These are phyloP conservation scores for Pseudozyma hubeiensis DNA, from an alignment of 1,284 basidiomycete genomes.

Conservation along the genomic window DNA sequence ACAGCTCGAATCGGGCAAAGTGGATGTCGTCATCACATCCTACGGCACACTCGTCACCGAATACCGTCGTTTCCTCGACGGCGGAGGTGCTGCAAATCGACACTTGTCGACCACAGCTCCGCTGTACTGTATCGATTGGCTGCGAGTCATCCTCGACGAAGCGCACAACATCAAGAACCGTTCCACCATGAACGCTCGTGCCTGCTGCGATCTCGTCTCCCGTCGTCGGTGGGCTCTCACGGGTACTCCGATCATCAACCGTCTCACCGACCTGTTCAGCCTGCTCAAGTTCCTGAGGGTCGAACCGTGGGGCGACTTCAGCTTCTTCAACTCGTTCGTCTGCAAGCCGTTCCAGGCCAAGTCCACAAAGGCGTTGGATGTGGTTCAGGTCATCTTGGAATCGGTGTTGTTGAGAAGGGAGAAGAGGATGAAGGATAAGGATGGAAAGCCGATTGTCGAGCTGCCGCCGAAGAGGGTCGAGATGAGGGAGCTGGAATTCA, in stretches of 20 bases:
- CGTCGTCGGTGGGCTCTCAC: slow-evolving; percentile 90
- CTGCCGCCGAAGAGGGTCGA: slow-evolving; percentile 84
- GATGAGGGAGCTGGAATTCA: slow-evolving; percentile 55
- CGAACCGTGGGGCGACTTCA: slow-evolving; percentile 79
- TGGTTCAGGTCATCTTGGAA: slow-evolving; percentile 66
- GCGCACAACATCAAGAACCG: slow-evolving; percentile 96
- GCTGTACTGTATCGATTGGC: slow-evolving; percentile 64
- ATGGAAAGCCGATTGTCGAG: slow-evolving; percentile 89
- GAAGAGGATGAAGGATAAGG: slow-evolving; percentile 87
- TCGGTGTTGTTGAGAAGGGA: slow-evolving; percentile 82
- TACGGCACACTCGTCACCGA: slow-evolving; percentile 75
- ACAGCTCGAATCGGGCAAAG: slow-evolving; percentile 72
- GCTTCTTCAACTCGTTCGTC: slow-evolving; percentile 67
- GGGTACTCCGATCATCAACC: slow-evolving; percentile 94
- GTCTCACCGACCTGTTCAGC: slow-evolving; percentile 84
- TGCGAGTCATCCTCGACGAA: slow-evolving; percentile 75
- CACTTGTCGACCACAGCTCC: slow-evolving; percentile 35
- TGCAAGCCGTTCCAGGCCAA: slow-evolving; percentile 65
- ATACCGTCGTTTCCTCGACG: slow-evolving; percentile 54
- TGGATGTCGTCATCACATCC: slow-evolving; percentile 85
- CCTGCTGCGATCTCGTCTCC: slow-evolving; percentile 85
- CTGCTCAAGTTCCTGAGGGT: slow-evolving; percentile 78
- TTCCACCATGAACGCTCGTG: slow-evolving; percentile 87
- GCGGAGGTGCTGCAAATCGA: slow-evolving; percentile 33
- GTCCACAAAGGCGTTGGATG: slow-evolving; percentile 62